phyloP scores from a whole-genome alignment of 805 yeast genomes.

The Metschnikowia koreensis region DNA sequence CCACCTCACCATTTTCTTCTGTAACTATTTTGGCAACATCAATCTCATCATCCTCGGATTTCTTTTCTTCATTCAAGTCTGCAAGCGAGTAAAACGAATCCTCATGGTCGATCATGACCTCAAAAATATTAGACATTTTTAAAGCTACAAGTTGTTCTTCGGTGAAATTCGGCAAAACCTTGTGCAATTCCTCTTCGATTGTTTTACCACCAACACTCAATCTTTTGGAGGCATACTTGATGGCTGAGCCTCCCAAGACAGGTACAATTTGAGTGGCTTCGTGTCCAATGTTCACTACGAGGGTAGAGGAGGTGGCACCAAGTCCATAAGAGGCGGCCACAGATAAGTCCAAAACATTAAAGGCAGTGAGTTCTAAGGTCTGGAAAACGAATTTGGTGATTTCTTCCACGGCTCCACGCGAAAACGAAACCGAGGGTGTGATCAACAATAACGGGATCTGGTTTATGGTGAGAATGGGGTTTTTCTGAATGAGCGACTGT shows the following conservation, averaged over 20 bases:
- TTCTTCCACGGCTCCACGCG: conserved; percentile 61
- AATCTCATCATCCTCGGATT: conserved; percentile 61
- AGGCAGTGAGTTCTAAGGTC: conserved; percentile 64
- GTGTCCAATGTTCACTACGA: conserved; percentile 79
- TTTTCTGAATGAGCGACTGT: conserved; percentile 36
- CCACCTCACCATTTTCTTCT: conserved; percentile 50
- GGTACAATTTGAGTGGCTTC: conserved; percentile 76
- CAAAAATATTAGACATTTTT: conserved; percentile 73
- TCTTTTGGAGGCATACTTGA: conserved; percentile 51
- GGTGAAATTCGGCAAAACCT: conserved; percentile 57
- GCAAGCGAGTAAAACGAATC: conserved; percentile 61
- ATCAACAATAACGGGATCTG: conserved; percentile 71
- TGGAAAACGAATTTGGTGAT: conserved; percentile 78
- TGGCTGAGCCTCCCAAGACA: conserved; percentile 67
- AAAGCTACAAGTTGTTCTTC: conserved; percentile 65
- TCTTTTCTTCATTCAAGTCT: conserved; percentile 32
- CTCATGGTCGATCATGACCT: conserved; percentile 70
- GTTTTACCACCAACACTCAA: conserved; percentile 62
- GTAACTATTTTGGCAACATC: conserved; percentile 90
- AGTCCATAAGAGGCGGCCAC: conserved; percentile 73
- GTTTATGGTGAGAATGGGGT: conserved; percentile 51
- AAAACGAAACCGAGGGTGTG: conserved; percentile 63
- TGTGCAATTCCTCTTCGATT: conserved; percentile 54
- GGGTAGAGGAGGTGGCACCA: conserved; percentile 60
- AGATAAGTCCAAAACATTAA: conserved; percentile 65